Evolutionary conservation across 208 protist genomes (phyloP), one percentile per base, ranked within the genome.

Genomic region (Phytomonas francai): DNA sequence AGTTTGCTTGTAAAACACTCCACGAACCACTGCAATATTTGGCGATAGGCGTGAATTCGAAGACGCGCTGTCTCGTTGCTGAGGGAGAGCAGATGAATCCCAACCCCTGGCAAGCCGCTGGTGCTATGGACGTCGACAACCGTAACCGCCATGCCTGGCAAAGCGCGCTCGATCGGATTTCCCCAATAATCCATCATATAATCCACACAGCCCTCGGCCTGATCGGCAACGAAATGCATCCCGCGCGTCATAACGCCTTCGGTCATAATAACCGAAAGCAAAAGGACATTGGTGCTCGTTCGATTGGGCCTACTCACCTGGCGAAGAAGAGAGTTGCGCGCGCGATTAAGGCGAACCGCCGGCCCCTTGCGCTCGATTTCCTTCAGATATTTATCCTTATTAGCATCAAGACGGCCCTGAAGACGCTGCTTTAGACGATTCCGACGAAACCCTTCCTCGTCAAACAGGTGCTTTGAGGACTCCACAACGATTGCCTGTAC

Each of bases 381-480:
- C 12, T 16, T 64, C 54, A 70, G 42, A 42, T 59, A 71, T 51
- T 65, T 74, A 30, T 70, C 63, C 33, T 39, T 45, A 33, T 67
- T 63, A 2, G 32, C 67, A 70, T 93, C 87, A 25, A 89, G 64
- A 4, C 29, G 63, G 11, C 70, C 67, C 68, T 92, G 87, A 33
- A 93, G 67, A 9, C 56, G 56, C 70, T 84, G 85, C 12, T 79
- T 70, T n/a, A 32, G 62, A 0, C 68, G 64, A 45, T 84, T 89
- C 27, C 78, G 62, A n/a, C 87, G 80, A 70, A 92, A 96, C 11
- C 77, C 77, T 56, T 96, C 90, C 67, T 93, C 90, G 73, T 96
- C 82, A 78, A 93, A 96, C 14, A 96, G 73, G 65, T 96, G 87
- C 59, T 96, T 96, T 12, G 90, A 96, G 14, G 90, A 87, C 68